Evolutionary conservation across 768 basidiomycete species (phyloP), one percentile per base, ranked within the genome.

Genomic region (Boletus insuetus): DNA sequence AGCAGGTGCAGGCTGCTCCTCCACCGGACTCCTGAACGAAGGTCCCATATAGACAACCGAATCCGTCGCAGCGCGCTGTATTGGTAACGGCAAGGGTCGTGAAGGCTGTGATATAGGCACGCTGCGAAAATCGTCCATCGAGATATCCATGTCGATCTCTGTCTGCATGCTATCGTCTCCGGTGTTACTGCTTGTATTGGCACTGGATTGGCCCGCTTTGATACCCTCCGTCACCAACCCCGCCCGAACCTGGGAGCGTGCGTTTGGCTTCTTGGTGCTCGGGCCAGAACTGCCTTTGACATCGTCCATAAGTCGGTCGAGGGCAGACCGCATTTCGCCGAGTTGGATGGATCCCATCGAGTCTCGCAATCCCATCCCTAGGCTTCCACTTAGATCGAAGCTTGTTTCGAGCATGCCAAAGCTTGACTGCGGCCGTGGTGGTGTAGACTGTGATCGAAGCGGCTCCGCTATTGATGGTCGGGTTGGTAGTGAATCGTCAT

Each of bases 221-320:
- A 69, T 66, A 12, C 69, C 72, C 46, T 72, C 70, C 10, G 71
- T 71, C 43, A 70, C 62, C 20, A 65, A 56, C 31, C 73, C 75
- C 16, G 58, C 51, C 8, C 58, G 58, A 51, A 67, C 55, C 14
- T 62, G 67, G 20, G 62, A 24, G 32, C 16, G 55, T 31, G 38
- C 34, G 8, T 52, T 58, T 22, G 53, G 34, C 35, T 54, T 51
- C 59, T 58, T 64, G 64, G 58, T 71, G 70, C 56, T 63, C 20
- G 69, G 17, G 20, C 58, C 55, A 5, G 64, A 41, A 26, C 59
- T 69, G 9, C 64, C 69, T 53, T 71, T 67, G 19, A 87, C 85
- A 52, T 87, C 83, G 58, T 87, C 84, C 82, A 89, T 86, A 31
- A 89, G 74, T 42, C 85, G 74, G 64, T 89, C 87, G 31, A 89